phyloP scores from a whole-genome alignment of 257 asterid species.

The Primulina tabacum region DNA sequence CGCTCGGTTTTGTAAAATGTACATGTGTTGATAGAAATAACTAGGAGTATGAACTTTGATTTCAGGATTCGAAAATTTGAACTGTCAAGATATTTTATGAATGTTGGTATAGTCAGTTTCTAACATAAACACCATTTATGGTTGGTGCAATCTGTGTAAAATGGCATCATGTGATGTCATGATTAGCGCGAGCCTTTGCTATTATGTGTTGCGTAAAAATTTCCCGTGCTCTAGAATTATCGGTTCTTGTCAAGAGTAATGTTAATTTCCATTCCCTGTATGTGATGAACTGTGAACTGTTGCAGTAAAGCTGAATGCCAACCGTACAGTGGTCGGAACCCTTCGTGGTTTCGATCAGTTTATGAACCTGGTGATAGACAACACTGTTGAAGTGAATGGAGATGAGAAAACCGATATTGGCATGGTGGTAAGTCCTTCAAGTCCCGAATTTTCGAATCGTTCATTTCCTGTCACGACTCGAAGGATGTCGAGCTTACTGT shows the following conservation, averaged over 20 bases:
- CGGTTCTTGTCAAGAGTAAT: not conserved
- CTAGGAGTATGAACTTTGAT: too few relatives aligned
- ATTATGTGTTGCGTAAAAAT: not conserved
- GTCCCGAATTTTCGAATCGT: conserved; percentile 24
- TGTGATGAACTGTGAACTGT: too few relatives aligned
- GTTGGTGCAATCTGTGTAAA: not conserved
- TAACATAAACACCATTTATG: too few relatives aligned
- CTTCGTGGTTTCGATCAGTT: conserved; percentile 94
- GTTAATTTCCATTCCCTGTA: not conserved
- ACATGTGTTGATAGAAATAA: too few relatives aligned
- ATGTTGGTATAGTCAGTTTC: too few relatives aligned
- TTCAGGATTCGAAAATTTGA: too few relatives aligned
- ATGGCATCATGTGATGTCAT: not conserved
- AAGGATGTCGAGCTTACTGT: conserved; percentile 1
- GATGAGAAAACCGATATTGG: conserved; percentile 49
- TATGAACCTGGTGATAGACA: conserved; percentile 72
- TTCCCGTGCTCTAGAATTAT: not conserved
- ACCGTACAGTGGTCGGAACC: conserved; percentile 68
- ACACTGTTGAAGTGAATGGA: conserved; percentile 50
- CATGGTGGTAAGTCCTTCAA: conserved; percentile 27
- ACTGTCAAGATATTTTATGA: too few relatives aligned
- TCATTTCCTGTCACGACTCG: not conserved
- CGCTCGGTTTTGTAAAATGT: too few relatives aligned
- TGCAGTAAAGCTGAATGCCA: conserved; percentile 62
- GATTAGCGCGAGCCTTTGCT: too few relatives aligned